Evolutionary conservation across 345 rosid genomes (phyloP), one percentile per base, ranked within the genome.

Genomic region (Arabidopsis thaliana): DNA sequence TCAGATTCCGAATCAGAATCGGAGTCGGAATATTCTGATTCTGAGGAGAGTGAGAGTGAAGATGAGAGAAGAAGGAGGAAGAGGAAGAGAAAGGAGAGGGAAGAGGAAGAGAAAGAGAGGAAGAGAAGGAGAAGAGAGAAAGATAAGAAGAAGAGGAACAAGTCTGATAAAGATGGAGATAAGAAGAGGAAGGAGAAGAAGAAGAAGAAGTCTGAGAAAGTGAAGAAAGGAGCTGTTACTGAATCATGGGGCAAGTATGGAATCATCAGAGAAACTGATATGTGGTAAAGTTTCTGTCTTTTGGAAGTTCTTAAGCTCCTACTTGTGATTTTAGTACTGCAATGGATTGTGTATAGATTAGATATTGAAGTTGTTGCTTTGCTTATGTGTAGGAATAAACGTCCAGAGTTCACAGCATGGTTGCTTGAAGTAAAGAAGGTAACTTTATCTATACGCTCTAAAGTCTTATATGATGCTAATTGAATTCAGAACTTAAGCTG

Each of bases 321-420:
- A 30, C 5, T n/a, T n/a, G n/a, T 33, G 24, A 57, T 33, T 57
- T 7, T 56, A 42, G 55, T 22, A 37, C 33, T 69, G 1, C 20
- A 55, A 5, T 41, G 30, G 14, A 50, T 23, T 51, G 12, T 10
- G 5, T 23, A 4, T 22, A 12, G 34, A 8, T 14, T 52, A 44
- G 40, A 61, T 33, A 52, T 53, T 61, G 71, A 62, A 37, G 52
- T 34, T 23, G 41, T 53, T 61, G 41, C 25, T 48, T 48, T 58
- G 14, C 72, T 64, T 5, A 13, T 76, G 32, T 83, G 78, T 73
- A 95, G 98, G 98, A 94, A 72, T 69, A 94, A 90, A 80, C 90
- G 98, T 56, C 98, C 98, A 13, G 98, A 94, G 83, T 94, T 91
- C 84, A 91, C 96, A 60, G 99, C 99, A 67, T 94, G 99, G 97